A percentile compares a stretch with the other conserved stretches of the same genome.
Conservation (phyloP, 2,329 filamentous ascomycete species). For the Neopestalotiopsis sp. region DNA sequence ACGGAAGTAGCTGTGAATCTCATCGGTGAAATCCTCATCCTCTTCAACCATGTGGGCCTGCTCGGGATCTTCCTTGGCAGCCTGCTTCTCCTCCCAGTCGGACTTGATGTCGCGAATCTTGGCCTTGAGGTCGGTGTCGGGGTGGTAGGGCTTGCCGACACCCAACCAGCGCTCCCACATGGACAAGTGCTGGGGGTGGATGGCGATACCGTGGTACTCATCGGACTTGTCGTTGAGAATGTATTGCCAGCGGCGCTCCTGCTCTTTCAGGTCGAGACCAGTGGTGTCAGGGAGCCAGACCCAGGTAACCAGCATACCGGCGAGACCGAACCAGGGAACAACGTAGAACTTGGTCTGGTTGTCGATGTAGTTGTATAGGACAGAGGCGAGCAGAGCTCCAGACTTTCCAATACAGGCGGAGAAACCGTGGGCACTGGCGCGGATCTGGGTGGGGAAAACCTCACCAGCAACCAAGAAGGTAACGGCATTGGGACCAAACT, state of each 20-base stretch:
- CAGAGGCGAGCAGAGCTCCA: constrained; percentile 83
- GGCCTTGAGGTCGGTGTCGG: constrained; percentile 80
- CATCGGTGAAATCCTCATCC: constrained; percentile 56
- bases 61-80: constrained; percentile 43
- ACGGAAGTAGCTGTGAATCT: constrained; percentile 61
- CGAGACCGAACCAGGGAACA: constrained; percentile 90
- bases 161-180: constrained; percentile 85
- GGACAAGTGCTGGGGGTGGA: constrained; percentile 87
- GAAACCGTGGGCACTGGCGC: constrained; percentile 92
- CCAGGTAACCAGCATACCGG: constrained; percentile 80
- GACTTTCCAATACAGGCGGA: constrained; percentile 91
- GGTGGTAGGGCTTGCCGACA: constrained; percentile 81
- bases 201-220: constrained; percentile 92
- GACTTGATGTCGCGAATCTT: constrained; percentile 82
- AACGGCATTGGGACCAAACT: constrained; percentile 95
- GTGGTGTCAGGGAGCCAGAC: constrained; percentile 96
- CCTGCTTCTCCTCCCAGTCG: constrained; percentile 64
- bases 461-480: constrained; percentile 96
- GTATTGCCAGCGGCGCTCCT: constrained; percentile 91
- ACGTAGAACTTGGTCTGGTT: constrained; percentile 86
- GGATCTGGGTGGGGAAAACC: constrained; percentile 93
- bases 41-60: constrained; percentile 53
- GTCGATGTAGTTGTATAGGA: constrained; percentile 95
- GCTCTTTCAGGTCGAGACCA: constrained; percentile 94
- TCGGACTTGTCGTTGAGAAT: constrained; percentile 77